Base-by-base conservation (phyloP, 2,329 filamentous ascomycete genomes). In the Paraconiothyrium sp. region DNA sequence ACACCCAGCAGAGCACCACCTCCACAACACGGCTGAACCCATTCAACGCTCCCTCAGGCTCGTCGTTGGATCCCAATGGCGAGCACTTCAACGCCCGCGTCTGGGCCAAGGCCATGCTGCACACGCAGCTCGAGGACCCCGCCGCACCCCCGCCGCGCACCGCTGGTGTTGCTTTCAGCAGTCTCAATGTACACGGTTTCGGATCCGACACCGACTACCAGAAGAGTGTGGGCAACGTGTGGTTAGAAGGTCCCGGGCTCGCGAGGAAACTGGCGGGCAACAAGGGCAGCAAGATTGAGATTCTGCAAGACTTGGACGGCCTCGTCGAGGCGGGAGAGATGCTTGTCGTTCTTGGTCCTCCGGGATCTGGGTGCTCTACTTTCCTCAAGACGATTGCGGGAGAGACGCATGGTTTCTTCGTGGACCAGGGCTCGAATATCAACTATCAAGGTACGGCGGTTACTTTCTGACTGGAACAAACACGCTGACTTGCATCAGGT, bases 351-450 rank as follows among this genome's bases (percentile, higher is more conserved):
- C 83, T 93, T 37, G 90, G 90, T 16, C 90, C 90, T 58, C 90
- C 90, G 2, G 83, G 81, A 62, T 83, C 82, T 62, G 91, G 91
- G 57, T 97, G 93, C 77, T 92, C 91, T 16, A 96, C 93, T 2
- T 89, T 96, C 65, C 83, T 97, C 60, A 96, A 96, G 82, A 92
- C 92, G 0, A 87, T 96, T 67, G 88, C 92, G 3, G 92, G 93
- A 62, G 92, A 96, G 78, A 92, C 90, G 24, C 90, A 93, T 68
- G 93, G 93, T 55, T 89, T 96, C 69, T 88, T 86, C 68, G 83
- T 95, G 14, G 90, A 92, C 51, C 80, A 90, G 3, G 80, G 83
- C 11, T 89, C 91, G 0, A 88, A 92, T 64, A 88, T 97, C 74
- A 94, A 96, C 80, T 97, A 96, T 73, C 90, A 95, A 76, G 90